Evolutionary conservation across 257 asterid species (phyloP), one percentile per base, ranked within the genome.

Genomic region (Pogostemon cablin): DNA sequence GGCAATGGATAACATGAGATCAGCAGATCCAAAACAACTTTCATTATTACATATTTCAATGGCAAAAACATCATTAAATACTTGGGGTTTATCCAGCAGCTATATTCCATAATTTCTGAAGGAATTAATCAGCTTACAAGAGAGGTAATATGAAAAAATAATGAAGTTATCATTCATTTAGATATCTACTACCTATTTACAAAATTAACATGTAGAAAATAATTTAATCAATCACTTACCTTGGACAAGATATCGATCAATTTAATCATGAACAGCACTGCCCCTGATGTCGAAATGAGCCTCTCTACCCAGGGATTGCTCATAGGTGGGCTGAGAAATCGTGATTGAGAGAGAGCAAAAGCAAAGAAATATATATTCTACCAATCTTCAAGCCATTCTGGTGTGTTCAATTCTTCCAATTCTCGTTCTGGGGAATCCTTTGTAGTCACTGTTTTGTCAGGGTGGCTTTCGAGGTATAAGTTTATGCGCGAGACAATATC

Each of bases 301-400:
- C 63, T 43, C 56, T 58, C 50, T 37, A 35, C 42, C 38, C 61
- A 43, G 40, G 65, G 11, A 9, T 39, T 49, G 41, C 50, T n/a
- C 17, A 10, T 59, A 17, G 57, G 17, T 60, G 49, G 38, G 56
- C 1, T 1, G 32, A 25, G 32, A 25, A 25, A 25, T 25, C 32
- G 32, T 25, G 2, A 25, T 25, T 25, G 53, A 41, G 35, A 44
- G 55, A 40, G 34, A 54, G 37, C 62, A 66, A 55, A 62, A 61
- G 15, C 49, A 48, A 55, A 25, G 32, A 25, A 25, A 25, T 25
- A 25, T 12, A 43, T 59, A 61, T 11, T 68, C 81, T 90, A 92
- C 95, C 97, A 92, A 68, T 86, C 95, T 68, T 90, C 89, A 56
- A 92, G 93, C 98, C 98, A 92, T 65, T 86, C 92, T 41, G 95